These are phyloP conservation scores for Pyricularia sp. DNA, from an alignment of 2,329 filamentous ascomycete genomes.

Conservation along the genomic window DNA sequence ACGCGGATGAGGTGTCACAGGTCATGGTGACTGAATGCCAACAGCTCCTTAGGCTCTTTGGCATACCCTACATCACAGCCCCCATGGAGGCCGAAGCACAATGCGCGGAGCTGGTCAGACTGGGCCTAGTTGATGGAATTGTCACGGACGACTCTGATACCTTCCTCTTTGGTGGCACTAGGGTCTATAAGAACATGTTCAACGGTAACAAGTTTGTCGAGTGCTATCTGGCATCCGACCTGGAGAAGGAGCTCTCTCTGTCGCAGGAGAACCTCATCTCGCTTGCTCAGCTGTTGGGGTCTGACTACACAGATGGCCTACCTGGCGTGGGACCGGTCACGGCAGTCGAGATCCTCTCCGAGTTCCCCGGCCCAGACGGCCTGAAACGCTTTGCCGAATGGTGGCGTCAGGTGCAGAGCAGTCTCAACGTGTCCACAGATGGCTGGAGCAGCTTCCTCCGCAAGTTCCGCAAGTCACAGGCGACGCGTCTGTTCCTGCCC, in stretches of 20 bases:
- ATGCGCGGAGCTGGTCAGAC: conserved; percentile 75
- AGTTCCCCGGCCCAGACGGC: conserved; percentile 53
- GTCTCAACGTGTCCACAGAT: conserved; percentile 41
- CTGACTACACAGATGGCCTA: conserved; percentile 89
- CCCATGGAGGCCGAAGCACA: conserved; percentile 99
- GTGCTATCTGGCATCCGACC: conserved; percentile 73
- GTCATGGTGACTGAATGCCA: conserved; percentile 96
- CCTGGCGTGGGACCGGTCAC: conserved; percentile 87
- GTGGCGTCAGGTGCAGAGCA: conserved; percentile 65
- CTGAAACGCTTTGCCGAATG: conserved; percentile 72
- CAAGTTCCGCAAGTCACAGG: conserved; percentile 72
- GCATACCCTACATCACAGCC: conserved; percentile 89
- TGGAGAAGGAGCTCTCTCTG: conserved; percentile 81
- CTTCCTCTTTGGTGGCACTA: conserved; percentile 89
- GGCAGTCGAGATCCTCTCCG: conserved; percentile 83
- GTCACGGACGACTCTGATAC: conserved; percentile 96
- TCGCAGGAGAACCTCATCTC: conserved; percentile 78
- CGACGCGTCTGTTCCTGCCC: conserved; percentile 75
- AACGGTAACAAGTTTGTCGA: conserved; percentile 97
- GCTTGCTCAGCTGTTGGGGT: conserved; percentile 81
- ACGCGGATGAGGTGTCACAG: conserved; percentile 92
- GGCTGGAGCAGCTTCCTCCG: conserved; percentile 53
- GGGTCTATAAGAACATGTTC: conserved; percentile 99
- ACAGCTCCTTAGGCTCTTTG: conserved; percentile 77
- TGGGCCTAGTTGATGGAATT: conserved; percentile 90